Conservation (phyloP, 164 flowering plant species). For the Tetrastigma voinierianum region DNA sequence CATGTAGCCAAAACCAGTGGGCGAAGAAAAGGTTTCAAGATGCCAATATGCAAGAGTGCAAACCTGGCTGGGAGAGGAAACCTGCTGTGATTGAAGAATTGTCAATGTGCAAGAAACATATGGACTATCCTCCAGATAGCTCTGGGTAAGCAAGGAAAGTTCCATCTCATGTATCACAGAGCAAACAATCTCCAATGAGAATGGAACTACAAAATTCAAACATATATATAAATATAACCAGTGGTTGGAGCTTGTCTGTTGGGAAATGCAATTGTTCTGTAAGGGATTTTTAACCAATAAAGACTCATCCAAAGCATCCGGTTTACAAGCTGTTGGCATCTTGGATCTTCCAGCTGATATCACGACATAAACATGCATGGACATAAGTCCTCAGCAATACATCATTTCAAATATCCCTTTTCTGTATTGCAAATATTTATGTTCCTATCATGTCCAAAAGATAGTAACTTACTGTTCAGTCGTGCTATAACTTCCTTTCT, state of each 20-base stretch:
- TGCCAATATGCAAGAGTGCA: neutral
- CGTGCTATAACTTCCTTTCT: constrained; percentile 80
- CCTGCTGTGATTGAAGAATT: constrained; percentile 32
- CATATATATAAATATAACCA: constrained; percentile 11
- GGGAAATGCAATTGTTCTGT: constrained; percentile 12
- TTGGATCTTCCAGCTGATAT: constrained; percentile 54
- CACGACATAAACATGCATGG: constrained; percentile 1
- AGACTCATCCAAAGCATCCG: constrained; percentile 17
- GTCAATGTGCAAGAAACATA: constrained; percentile 6
- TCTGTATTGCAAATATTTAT: neutral
- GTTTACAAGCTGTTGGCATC: constrained; percentile 16
- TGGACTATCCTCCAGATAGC: constrained; percentile 15
- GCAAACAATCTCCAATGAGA: neutral
- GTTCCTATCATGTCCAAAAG: neutral
- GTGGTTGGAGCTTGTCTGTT: constrained; percentile 17
- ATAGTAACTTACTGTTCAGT: constrained; percentile 57
- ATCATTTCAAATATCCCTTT: neutral
- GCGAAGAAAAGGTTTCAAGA: neutral
- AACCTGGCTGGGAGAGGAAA: constrained; percentile 64
- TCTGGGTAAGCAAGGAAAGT: constrained; percentile 22
- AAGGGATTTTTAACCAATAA: constrained; percentile 18
- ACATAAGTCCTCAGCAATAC: neutral
- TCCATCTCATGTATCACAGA: neutral
- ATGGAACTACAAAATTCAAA: too few species aligned
- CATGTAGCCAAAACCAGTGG: too few species aligned